Evolutionary conservation across 176 grass and related monocot species (phyloP), one percentile per base, ranked within the genome.

Genomic region (Rhipidocladum racemiflorum): DNA sequence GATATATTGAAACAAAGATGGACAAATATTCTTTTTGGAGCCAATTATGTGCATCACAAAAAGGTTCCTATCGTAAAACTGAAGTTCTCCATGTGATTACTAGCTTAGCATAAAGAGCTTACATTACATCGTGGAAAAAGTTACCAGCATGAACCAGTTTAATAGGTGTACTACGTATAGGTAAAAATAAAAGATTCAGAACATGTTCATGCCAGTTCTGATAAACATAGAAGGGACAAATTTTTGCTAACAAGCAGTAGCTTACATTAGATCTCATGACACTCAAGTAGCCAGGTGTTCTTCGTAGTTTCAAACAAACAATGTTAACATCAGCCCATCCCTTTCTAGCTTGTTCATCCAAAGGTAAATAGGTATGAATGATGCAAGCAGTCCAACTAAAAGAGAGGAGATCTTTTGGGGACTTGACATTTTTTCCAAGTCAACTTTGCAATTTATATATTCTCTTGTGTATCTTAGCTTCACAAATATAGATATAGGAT

Each of bases 201-300:
- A 83, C 10, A 62, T 23, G 12, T 49, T 61, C 39, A 62, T 54
- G 76, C 32, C 30, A 64, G 35, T 51, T 84, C 62, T 85, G 10
- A 23, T 1, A 53, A 54, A 49, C n/a, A 66, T 29, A 48, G 3
- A 77, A 77, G 62, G 2, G 2, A 42, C 14, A 24, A 50, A 50
- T 29, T 51, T 50, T 10, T 68, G 67, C n/a, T 81, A 55, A 61
- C 16, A 24, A 35, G 12, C 2, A 65, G 16, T 39, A 67, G 38
- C 17, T 84, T 32, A n/a, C 24, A 75, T 74, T 61, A 74, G 35
- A 75, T 80, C 70, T 68, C 48, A 74, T 84, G 67, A 79, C 28
- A 77, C 59, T 73, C 36, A 70, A 44, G 40, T 34, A 79, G 21
- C 30, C 30, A 32, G 30, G 29, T 78, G 0, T 48, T 65, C 70